Percentiles rank a stretch among this genome's conserved stretches.
Conservation (phyloP, 2,329 filamentous ascomycete species). For the Pseudogymnoascus sp. region DNA sequence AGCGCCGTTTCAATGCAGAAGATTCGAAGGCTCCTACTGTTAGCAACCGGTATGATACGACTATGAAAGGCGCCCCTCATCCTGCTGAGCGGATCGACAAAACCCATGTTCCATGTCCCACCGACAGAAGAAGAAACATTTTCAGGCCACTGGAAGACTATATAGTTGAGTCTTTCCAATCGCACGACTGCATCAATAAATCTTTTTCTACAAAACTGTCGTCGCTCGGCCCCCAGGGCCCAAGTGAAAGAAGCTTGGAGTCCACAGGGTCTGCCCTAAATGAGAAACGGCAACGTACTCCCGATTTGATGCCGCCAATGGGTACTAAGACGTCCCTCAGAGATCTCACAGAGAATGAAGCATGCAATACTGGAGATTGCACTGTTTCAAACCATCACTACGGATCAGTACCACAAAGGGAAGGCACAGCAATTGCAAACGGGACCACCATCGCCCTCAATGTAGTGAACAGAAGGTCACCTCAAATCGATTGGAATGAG, state of each 20-base stretch:
- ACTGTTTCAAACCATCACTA: slow-evolving; percentile 30
- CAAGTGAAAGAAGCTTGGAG: slow-evolving; percentile 21
- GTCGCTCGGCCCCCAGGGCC: slow-evolving; percentile 21
- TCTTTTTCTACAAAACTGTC: slow-evolving; percentile 57
- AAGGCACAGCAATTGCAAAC: slow-evolving; percentile 15
- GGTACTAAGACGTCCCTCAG: slow-evolving; percentile 70
- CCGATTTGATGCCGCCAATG: slow-evolving; percentile 44
- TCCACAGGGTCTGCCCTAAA: slow-evolving; percentile 24
- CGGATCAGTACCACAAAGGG: slow-evolving; percentile 28
- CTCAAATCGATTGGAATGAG: slow-evolving; percentile 67
- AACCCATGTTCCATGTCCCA: neutral
- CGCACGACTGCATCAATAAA: slow-evolving; percentile 63
- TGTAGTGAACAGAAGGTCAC: slow-evolving; percentile 49
- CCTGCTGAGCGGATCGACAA: neutral
- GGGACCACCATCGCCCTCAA: slow-evolving; percentile 11
- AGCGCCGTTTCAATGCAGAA: neutral
- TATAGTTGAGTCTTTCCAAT: slow-evolving; percentile 58
- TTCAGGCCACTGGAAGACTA: slow-evolving; percentile 76
- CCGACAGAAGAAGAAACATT: slow-evolving; percentile 44
- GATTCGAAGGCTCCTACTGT: neutral
- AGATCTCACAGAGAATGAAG: slow-evolving; percentile 71
- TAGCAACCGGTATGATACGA: neutral
- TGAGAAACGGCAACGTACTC: slow-evolving; percentile 26
- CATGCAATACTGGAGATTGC: slow-evolving; percentile 66
- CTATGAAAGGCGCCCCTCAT: neutral